These are phyloP conservation scores for Botryotinia calthae DNA, from an alignment of 2,329 filamentous ascomycete genomes.

Conservation along the genomic window DNA sequence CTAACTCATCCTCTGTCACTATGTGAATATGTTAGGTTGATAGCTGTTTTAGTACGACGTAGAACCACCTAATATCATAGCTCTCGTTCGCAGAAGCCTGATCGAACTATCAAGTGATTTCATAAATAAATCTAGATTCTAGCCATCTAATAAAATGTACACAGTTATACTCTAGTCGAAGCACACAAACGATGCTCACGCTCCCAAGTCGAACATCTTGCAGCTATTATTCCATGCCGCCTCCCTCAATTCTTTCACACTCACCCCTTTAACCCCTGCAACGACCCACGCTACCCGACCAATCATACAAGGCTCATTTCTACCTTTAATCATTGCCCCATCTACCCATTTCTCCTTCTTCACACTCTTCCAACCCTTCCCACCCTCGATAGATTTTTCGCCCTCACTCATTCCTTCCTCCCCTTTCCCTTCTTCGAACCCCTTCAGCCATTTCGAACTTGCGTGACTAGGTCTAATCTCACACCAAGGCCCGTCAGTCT, in stretches of 20 bases:
- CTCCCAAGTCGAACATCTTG: slow-evolving; percentile 72
- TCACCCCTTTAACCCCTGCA: slow-evolving; percentile 77
- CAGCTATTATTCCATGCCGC: slow-evolving; percentile 81
- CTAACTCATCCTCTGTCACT: not conserved
- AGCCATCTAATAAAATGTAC: slow-evolving; percentile 1
- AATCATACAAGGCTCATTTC: slow-evolving; percentile 90
- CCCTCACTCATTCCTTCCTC: slow-evolving; percentile 27
- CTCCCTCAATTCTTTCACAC: slow-evolving; percentile 80
- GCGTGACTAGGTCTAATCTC: slow-evolving; percentile 90
- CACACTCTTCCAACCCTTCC: slow-evolving; percentile 67
- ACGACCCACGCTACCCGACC: slow-evolving; percentile 84
- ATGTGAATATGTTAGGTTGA: not conserved
- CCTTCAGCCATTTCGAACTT: slow-evolving; percentile 45
- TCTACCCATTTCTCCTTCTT: slow-evolving; percentile 96
- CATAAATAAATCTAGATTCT: not conserved
- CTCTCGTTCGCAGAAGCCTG: not conserved
- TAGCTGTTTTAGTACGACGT: not conserved
- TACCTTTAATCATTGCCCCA: slow-evolving; percentile 86
- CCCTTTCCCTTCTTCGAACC: slow-evolving; percentile 28
- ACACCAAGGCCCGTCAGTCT: slow-evolving; percentile 98
- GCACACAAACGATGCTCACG: slow-evolving; percentile 29
- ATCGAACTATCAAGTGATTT: not conserved
- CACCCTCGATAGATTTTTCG: slow-evolving; percentile 27
- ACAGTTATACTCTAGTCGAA: not conserved
- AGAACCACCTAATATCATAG: not conserved